Conservation (phyloP, 805 yeast species). For the Yamadazyma tumulicola region DNA sequence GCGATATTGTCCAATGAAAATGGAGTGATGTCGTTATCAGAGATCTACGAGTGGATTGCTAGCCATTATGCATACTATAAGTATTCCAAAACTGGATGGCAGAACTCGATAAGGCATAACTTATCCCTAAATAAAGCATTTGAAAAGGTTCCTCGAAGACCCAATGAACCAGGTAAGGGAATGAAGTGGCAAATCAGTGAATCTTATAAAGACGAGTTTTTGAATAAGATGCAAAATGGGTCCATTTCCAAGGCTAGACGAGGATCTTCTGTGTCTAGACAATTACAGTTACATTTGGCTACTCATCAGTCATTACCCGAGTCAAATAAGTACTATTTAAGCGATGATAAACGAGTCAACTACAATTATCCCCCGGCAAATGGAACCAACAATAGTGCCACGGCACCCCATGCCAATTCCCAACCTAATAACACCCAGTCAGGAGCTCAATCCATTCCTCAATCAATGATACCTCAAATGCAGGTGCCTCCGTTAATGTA, state of each 20-base stretch:
- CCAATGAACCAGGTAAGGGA: slow-evolving; percentile 97
- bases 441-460: slow-evolving; percentile 1
- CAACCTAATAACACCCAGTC: slow-evolving; percentile 4
- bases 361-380: slow-evolving; percentile 5
- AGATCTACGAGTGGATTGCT: slow-evolving; percentile 89
- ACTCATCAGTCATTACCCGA: slow-evolving; percentile 54
- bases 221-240: slow-evolving; percentile 76
- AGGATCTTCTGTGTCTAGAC: slow-evolving; percentile 79
- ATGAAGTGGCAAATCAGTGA: slow-evolving; percentile 98
- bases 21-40: slow-evolving; percentile 84
- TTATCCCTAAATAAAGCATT: slow-evolving; percentile 92
- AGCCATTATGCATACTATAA: slow-evolving; percentile 88
- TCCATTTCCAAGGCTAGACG: slow-evolving; percentile 69
- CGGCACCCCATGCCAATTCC: slow-evolving; percentile 3
- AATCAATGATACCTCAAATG: not conserved
- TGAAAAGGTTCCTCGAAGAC: slow-evolving; percentile 93
- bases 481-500: slow-evolving; percentile 20
- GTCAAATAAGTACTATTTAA: slow-evolving; percentile 27
- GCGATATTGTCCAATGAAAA: slow-evolving; percentile 87
- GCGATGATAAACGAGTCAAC: slow-evolving; percentile 16
- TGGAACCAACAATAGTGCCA: too few relatives aligned
- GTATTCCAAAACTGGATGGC: slow-evolving; percentile 95
- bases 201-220: slow-evolving; percentile 76
- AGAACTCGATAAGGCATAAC: slow-evolving; percentile 93
- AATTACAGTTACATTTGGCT: slow-evolving; percentile 69